These are phyloP conservation scores for Saccharomycopsis guyanensis DNA, from an alignment of 805 yeast genomes.

Conservation along the genomic window DNA sequence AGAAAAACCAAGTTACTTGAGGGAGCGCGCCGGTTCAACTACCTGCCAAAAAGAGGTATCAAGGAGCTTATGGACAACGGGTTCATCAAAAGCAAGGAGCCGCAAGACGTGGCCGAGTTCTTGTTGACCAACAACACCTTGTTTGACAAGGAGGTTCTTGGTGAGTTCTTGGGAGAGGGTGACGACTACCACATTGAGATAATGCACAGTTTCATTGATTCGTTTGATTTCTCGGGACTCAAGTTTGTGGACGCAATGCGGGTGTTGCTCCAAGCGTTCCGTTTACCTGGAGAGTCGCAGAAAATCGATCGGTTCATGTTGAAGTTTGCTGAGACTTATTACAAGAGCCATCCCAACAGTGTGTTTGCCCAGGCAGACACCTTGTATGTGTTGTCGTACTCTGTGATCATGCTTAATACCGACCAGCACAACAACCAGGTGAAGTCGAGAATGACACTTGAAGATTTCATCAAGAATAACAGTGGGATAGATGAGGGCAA, in stretches of 20 bases:
- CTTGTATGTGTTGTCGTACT: conserved; percentile 86
- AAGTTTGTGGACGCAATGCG: conserved; percentile 84
- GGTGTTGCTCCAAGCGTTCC: conserved; percentile 72
- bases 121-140: conserved; percentile 62
- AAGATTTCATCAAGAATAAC: conserved; percentile 81
- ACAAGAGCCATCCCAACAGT: conserved; percentile 73
- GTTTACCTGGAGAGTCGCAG: conserved; percentile 98
- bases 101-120: conserved; percentile 67
- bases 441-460: conserved; percentile 77
- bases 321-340: conserved; percentile 90
- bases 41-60: conserved; percentile 77
- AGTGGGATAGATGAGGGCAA: conserved; percentile 88
- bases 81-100: conserved; percentile 53
- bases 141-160: conserved; percentile 74
- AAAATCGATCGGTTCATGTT: conserved; percentile 95
- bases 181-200: conserved; percentile 66
- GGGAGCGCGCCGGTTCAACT: conserved; percentile 73
- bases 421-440: conserved; percentile 89
- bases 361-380: conserved; percentile 88
- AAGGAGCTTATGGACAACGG: conserved; percentile 51
- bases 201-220: conserved; percentile 91
- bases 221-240: conserved; percentile 63
- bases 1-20: conserved; percentile 76
- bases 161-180: conserved; percentile 91
- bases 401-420: conserved; percentile 88